A percentile compares a stretch with the other conserved stretches of the same genome.
These are phyloP conservation scores for Solanum chilense DNA, from an alignment of 257 asterid genomes.

Conservation along the genomic window DNA sequence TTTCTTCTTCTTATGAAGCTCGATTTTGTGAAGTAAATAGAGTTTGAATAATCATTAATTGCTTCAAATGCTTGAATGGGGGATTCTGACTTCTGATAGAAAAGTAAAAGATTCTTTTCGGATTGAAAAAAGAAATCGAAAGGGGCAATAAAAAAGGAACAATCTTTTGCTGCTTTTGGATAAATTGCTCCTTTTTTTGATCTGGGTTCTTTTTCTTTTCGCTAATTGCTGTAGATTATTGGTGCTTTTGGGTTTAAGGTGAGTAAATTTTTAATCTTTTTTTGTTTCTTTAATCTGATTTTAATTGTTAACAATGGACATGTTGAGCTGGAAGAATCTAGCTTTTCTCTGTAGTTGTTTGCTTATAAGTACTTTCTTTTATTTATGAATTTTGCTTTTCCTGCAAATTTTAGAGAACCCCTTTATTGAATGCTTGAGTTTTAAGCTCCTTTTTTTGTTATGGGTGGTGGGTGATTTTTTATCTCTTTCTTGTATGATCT, in stretches of 20 bases:
- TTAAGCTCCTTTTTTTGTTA: not conserved
- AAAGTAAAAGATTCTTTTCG: conserved; percentile 12
- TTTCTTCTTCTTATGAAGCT: not conserved
- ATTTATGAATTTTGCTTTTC: not conserved
- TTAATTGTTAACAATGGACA: not conserved
- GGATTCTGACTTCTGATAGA: not conserved
- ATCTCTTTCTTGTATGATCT: not conserved
- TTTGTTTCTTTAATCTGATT: not conserved
- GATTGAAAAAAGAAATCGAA: not conserved
- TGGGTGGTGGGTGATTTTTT: not conserved
- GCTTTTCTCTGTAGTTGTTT: not conserved
- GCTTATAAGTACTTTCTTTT: not conserved
- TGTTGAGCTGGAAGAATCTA: conserved; percentile 7
- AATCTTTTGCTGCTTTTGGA: conserved; percentile 7
- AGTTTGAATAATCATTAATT: not conserved
- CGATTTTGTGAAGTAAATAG: not conserved
- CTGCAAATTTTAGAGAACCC: not conserved
- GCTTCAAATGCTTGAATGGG: not conserved
- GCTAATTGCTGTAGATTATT: conserved; percentile 22
- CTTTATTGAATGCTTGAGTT: not conserved
- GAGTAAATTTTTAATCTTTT: conserved; percentile 7
- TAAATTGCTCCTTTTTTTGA: conserved; percentile 13
- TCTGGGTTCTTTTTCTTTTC: conserved; percentile 25
- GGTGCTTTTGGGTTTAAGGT: conserved; percentile 24
- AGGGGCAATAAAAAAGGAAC: not conserved